Evolutionary conservation across 2,329 filamentous ascomycete species (phyloP).

Genomic region (Phaeophleospora eucalypticola): DNA sequence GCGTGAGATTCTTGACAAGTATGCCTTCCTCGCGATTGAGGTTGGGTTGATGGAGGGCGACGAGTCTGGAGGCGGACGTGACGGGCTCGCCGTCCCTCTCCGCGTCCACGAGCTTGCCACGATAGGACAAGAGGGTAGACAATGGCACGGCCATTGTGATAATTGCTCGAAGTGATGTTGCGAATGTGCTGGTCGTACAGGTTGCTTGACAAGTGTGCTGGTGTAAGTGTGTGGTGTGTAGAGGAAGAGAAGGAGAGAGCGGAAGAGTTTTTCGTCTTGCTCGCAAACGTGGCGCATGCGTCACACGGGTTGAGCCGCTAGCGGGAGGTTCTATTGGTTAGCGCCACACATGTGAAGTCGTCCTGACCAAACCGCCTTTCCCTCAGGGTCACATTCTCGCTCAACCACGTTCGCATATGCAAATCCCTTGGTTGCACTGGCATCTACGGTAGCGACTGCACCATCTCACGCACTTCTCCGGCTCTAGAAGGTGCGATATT

Average conservation of each 20-base stretch:
- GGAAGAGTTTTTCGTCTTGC: background rate
- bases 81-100: conserved; percentile 7
- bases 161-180: background rate
- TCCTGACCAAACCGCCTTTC: too few species aligned
- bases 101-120: conserved; percentile 9
- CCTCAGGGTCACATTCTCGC: too few species aligned
- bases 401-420: too few species aligned
- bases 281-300: background rate
- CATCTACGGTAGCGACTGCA: background rate
- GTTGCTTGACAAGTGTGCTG: background rate
- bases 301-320: background rate
- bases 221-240: background rate
- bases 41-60: conserved; percentile 9
- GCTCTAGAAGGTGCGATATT: background rate
- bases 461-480: background rate
- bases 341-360: background rate
- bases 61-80: conserved; percentile 12
- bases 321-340: background rate
- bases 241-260: background rate
- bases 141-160: conserved; percentile 11
- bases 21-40: background rate
- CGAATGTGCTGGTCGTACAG: background rate
- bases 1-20: conserved; percentile 5
- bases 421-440: too few species aligned
- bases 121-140: conserved; percentile 7